Evolutionary conservation across 768 basidiomycete genomes (phyloP).

Genomic region (Pulveroboletus sp.): DNA sequence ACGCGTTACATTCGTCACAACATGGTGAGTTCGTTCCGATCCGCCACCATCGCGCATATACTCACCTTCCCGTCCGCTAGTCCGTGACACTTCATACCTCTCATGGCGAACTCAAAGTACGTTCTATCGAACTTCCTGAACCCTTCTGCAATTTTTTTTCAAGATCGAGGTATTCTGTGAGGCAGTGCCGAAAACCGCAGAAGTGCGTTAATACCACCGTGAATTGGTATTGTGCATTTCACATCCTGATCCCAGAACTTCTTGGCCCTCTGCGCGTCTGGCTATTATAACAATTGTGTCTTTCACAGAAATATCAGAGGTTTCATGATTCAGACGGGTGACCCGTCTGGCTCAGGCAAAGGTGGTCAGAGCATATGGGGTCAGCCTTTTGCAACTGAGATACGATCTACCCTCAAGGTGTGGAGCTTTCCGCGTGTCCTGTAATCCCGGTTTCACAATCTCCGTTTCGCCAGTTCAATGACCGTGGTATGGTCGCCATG

Average conservation of each 20-base stretch:
- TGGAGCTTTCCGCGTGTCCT: conserved; percentile 4
- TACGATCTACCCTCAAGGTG: conserved; percentile 91
- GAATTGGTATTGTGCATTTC: not conserved
- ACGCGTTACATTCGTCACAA: conserved; percentile 26
- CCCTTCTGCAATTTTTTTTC: not conserved
- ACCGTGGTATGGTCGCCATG: conserved; percentile 94
- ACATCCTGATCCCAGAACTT: conserved; percentile 65
- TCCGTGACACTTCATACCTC: conserved; percentile 93
- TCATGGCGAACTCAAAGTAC: conserved; percentile 92
- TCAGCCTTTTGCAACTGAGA: conserved; percentile 84
- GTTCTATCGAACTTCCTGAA: conserved; percentile 2
- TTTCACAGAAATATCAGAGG: conserved; percentile 95
- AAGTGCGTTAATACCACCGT: conserved; percentile 46
- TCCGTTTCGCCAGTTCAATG: conserved; percentile 70
- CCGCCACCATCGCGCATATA: conserved; percentile 22
- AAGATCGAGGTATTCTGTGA: conserved; percentile 98
- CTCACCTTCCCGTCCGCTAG: conserved; percentile 35
- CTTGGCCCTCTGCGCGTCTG: conserved; percentile 86
- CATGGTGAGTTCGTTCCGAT: conserved; percentile 25
- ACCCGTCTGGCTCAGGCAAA: conserved; percentile 87
- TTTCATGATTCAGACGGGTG: conserved; percentile 95
- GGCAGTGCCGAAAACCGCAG: conserved; percentile 90
- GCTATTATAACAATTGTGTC: conserved; percentile 76
- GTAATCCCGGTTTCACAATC: not conserved
- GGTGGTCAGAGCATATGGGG: conserved; percentile 98